Evolutionary conservation across 129 eudicot species (phyloP), one percentile per base, ranked within the genome.

Genomic region (Tanacetum coccineum): DNA sequence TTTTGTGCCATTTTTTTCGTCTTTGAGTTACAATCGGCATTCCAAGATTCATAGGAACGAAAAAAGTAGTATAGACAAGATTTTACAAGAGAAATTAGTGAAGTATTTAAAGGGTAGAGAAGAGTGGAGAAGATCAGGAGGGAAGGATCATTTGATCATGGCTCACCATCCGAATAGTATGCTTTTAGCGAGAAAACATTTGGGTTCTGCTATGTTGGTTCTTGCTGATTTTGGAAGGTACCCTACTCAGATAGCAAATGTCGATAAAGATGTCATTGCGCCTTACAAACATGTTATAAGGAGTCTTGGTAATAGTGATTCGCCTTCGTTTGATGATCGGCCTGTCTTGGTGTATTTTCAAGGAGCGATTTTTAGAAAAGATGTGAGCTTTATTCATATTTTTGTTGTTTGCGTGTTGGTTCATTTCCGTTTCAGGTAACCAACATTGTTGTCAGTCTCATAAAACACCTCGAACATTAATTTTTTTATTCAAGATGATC

Each of bases 181-280:
- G 95, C 78, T 86, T 76, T 72, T 64, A 13, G 92, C 84, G 13
- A 74, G 98, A 70, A 84, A 42, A 73, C 82, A 82, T 60, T 67
- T 93, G 65, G 82, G 85, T 70, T 73, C 89, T 28, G 80, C 89
- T 20, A 93, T 78, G 85, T 89, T 88, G 54, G 82, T 93, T 66
- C 96, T 93, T 53, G 87, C 98, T 8, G 98, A 93, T 81, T 88
- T 93, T 66, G 98, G 98, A 28, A 82, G 98, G 66, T 93, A 86
- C 56, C 74, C 83, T 0, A 50, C 50, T 18, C 78, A 68, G 25
- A 78, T 84, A 66, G 98, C 98, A 8, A 93, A 88, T 72, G 44
- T 86, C 15, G 81, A 81, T 4, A 93, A 93, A 80, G 95, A 93
- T 76, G 72, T 93, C 4, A 81, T 93, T 59, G 96, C 99, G 17